A percentile compares a stretch with the other conserved stretches of the same genome.
phyloP scores from a whole-genome alignment of 495 filamentous ascomycete species.

The Monascus purpureus region DNA sequence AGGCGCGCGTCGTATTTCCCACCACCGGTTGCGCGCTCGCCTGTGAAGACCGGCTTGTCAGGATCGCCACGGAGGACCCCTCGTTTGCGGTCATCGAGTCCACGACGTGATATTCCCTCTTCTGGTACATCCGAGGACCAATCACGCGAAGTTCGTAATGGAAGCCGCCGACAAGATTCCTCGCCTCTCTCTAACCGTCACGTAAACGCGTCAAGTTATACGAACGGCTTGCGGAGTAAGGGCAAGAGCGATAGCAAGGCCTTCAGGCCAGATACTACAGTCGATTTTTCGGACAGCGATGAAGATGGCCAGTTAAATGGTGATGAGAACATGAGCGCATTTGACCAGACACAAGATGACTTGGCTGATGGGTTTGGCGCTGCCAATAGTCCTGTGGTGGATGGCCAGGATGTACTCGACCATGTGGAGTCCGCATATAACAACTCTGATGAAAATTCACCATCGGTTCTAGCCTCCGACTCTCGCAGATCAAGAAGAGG shows the following conservation, averaged over 20 bases:
- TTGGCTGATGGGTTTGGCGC: conserved; percentile 14
- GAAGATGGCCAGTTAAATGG: conserved; percentile 8
- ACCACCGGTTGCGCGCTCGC: conserved; percentile 27
- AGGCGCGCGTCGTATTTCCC: conserved; percentile 18
- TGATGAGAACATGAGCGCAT: conserved; percentile 20
- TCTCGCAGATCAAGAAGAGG: conserved; percentile 1
- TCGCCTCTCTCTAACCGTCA: conserved; percentile 24
- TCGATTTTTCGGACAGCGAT: conserved; percentile 26
- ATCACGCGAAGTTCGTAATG: conserved; percentile 7
- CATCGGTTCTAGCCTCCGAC: conserved; percentile 6
- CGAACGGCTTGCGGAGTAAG: conserved; percentile 22
- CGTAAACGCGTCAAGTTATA: conserved; percentile 26
- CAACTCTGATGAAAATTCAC: conserved; percentile 39
- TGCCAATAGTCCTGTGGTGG: conserved; percentile 14
- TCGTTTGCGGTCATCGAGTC: conserved; percentile 25
- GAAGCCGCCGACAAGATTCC: conserved; percentile 14
- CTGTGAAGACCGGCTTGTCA: conserved; percentile 27
- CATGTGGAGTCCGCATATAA: conserved; percentile 41
- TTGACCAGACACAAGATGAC: conserved; percentile 14
- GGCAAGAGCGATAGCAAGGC: conserved; percentile 24
- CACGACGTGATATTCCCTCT: conserved; percentile 16
- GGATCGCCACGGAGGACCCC: conserved; percentile 31
- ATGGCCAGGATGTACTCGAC: conserved; percentile 17
- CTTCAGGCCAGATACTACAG: conserved; percentile 6
- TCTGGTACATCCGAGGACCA: conserved; percentile 28